Evolutionary conservation across 1,284 basidiomycete genomes (phyloP), one percentile per base, ranked within the genome.

Genomic region (Boletus sp.): DNA sequence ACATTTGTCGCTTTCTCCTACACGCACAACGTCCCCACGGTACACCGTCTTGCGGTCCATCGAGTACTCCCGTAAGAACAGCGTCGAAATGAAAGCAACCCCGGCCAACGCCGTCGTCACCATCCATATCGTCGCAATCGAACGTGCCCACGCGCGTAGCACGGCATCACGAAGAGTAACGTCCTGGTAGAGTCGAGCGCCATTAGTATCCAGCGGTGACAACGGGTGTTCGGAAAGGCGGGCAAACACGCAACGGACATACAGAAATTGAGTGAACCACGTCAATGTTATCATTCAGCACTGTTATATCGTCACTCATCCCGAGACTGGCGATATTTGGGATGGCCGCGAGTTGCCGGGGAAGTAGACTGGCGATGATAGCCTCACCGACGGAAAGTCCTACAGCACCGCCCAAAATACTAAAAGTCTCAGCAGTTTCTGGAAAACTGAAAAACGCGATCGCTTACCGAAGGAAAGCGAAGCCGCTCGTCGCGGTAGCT

Each of bases 401-500:
- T 29, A 89, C 72, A 0, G 88, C 86, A 1, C 84, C 87, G 7
- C 87, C 87, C 13, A 91, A 63, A 0, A 78, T 78, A 43, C 82
- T 82, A 6, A 16, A 33, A 30, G 46, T n/a, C 4, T 26, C 44
- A 7, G 9, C 43, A 23, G 38, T 20, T 14, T 12, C 13, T 20
- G 25, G 10, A n/a, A 25, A 41, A 9, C 8, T 19, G 17, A 34
- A 20, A 16, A 0, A 5, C 8, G 12, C 1, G 9, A 4, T 20
- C 17, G 12, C 50, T 40, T 23, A 54, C 57, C 54, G 54, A 82
- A 89, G 69, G 57, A 91, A 82, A n/a, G 79, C 77, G 56, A 82
- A 85, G 0, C 84, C 80, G 1, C 76, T 71, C 0, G 88, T 88
- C 48, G 78, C 81, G 1, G 88, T 88, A 1, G 87, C 84, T 84